Evolutionary conservation across 2,329 filamentous ascomycete species (phyloP).

Genomic region (Fusarium piperis): DNA sequence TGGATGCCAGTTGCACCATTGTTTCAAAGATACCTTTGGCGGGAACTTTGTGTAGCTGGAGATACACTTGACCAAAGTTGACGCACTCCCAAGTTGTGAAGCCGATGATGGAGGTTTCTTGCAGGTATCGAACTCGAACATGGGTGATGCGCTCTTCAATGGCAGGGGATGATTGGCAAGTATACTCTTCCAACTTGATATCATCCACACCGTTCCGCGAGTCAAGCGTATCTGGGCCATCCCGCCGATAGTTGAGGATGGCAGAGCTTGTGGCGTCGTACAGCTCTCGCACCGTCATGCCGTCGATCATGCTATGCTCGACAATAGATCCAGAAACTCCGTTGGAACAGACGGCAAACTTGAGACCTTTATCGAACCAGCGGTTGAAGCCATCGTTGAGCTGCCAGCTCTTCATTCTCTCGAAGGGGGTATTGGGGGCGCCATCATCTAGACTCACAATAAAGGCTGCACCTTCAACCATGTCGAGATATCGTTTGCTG

Average conservation of each 20-base stretch:
- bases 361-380: neutral
- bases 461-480: neutral
- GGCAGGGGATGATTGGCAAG: neutral
- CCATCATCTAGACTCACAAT: neutral
- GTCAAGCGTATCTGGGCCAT: neutral
- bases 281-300: neutral
- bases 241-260: neutral
- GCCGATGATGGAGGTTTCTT: neutral
- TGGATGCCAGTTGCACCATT: neutral
- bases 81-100: neutral
- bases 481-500: neutral
- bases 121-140: neutral
- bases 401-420: neutral
- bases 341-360: neutral
- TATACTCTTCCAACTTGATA: neutral
- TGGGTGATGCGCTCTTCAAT: neutral
- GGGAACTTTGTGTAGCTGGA: neutral
- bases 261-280: neutral
- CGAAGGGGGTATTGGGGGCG: neutral
- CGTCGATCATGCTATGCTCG: neutral
- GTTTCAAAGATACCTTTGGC: neutral
- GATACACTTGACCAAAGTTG: neutral
- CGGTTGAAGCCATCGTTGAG: neutral
- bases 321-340: neutral
- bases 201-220: neutral